These are phyloP conservation scores for Cucumis sativus DNA, from an alignment of 306 rosid genomes.

Conservation along the genomic window DNA sequence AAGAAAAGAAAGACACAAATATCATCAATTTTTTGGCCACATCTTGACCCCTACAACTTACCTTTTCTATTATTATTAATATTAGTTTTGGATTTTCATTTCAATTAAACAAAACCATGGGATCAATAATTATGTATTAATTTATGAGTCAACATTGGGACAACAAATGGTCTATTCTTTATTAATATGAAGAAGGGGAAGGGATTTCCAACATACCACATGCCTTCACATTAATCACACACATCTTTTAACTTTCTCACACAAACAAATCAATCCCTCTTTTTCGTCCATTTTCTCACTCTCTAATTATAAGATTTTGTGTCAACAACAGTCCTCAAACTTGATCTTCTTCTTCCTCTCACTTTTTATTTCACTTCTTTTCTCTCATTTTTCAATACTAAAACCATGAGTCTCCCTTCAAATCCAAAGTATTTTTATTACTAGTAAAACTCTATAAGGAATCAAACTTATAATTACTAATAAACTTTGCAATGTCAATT, in stretches of 20 bases:
- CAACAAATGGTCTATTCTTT: slow-evolving; percentile 34
- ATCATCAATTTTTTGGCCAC: slow-evolving; percentile 23
- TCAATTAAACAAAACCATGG: neutral
- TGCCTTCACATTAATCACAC: slow-evolving; percentile 49
- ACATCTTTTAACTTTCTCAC: slow-evolving; percentile 2
- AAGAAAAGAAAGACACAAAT: slow-evolving; percentile 22
- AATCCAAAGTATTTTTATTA: too few relatives aligned
- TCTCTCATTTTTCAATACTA: too few relatives aligned
- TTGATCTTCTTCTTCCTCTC: slow-evolving; percentile 17
- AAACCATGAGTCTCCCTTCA: too few relatives aligned
- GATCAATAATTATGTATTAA: slow-evolving; percentile 13
- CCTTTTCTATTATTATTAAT: neutral
- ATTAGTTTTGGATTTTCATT: neutral
- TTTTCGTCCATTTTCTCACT: neutral
- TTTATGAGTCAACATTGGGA: slow-evolving; percentile 21
- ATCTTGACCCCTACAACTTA: slow-evolving; percentile 30
- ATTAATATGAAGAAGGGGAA: slow-evolving; percentile 27
- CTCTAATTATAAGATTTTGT: neutral
- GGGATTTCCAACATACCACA: slow-evolving; percentile 49
- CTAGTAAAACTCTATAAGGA: too few relatives aligned
- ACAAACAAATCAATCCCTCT: neutral
- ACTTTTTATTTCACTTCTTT: too few relatives aligned
- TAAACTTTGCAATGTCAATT: too few relatives aligned
- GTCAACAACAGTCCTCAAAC: slow-evolving; percentile 23
- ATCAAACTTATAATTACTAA: too few relatives aligned